These are phyloP conservation scores for Achlya hypogyna DNA, from an alignment of 352 stramenopile species.

Conservation along the genomic window DNA sequence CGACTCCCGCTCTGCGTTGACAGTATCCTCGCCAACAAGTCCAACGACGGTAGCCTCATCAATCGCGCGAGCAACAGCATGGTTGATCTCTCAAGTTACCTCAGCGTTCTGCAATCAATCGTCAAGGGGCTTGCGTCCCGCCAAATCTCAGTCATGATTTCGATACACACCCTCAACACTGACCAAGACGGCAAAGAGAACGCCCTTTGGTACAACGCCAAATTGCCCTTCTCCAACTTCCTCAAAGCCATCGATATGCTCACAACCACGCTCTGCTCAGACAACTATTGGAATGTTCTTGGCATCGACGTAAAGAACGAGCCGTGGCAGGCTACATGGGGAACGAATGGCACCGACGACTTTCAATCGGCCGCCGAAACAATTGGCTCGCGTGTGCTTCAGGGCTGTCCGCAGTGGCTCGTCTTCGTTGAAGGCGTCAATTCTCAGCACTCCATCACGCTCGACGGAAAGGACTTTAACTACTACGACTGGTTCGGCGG, in stretches of 20 bases:
- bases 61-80: conserved; percentile 24
- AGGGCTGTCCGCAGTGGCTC: conserved; percentile 29
- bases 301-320: conserved; percentile 59
- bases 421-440: conserved; percentile 33
- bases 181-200: conserved; percentile 24
- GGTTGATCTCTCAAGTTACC: conserved; percentile 17
- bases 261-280: conserved; percentile 22
- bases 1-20: conserved; percentile 30
- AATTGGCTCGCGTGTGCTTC: conserved; percentile 27
- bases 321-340: conserved; percentile 43
- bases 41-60: conserved; percentile 21
- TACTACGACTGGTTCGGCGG: conserved; percentile 37
- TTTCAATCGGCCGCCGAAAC: conserved; percentile 23
- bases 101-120: conserved; percentile 23
- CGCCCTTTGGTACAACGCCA: conserved; percentile 34
- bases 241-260: conserved; percentile 37
- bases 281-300: conserved; percentile 49
- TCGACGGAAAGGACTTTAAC: conserved; percentile 25
- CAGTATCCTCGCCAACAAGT: conserved; percentile 21
- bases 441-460: conserved; percentile 24
- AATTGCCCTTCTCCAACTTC: conserved; percentile 30
- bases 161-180: conserved; percentile 32
- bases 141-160: conserved; percentile 35
- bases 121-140: conserved; percentile 17
- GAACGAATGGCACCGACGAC: conserved; percentile 24